A percentile compares a stretch with the other conserved stretches of the same genome.
phyloP scores from a whole-genome alignment of 495 filamentous ascomycete genomes.

The Penicillium malachiteum region DNA sequence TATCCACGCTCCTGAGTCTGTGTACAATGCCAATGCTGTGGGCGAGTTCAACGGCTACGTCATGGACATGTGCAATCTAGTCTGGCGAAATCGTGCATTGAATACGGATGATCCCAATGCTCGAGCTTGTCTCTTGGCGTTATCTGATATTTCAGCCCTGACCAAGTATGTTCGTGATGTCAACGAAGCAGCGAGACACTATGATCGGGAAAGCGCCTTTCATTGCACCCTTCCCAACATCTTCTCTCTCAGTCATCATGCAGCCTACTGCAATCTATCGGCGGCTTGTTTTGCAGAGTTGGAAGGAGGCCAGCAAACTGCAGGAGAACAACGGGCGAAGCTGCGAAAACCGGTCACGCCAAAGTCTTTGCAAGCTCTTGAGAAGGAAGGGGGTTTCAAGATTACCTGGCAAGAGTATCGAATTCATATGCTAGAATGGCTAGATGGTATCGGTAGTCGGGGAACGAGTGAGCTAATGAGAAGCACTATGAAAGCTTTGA shows the following conservation, averaged over 20 bases:
- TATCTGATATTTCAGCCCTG: slow-evolving; percentile 47
- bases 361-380: slow-evolving; percentile 58
- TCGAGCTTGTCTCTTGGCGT: slow-evolving; percentile 65
- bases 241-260: slow-evolving; percentile 71
- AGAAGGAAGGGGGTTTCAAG: slow-evolving; percentile 65
- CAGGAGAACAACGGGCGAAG: slow-evolving; percentile 43
- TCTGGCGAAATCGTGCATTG: slow-evolving; percentile 80
- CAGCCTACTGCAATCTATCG: slow-evolving; percentile 61
- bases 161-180: slow-evolving; percentile 42
- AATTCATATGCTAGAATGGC: slow-evolving; percentile 66
- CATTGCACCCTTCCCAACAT: slow-evolving; percentile 50
- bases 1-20: slow-evolving; percentile 33
- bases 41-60: slow-evolving; percentile 79
- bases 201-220: slow-evolving; percentile 41
- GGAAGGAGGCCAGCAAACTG: slow-evolving; percentile 59
- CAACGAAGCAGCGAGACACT: slow-evolving; percentile 33
- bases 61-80: slow-evolving; percentile 85
- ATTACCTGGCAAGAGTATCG: slow-evolving; percentile 74
- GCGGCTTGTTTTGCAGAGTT: slow-evolving; percentile 62
- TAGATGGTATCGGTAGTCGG: slow-evolving; percentile 62
- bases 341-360: slow-evolving; percentile 80
- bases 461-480: slow-evolving; percentile 76
- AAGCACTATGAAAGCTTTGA: slow-evolving; percentile 75
- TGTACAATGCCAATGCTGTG: slow-evolving; percentile 53
- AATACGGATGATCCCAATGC: slow-evolving; percentile 66